Base-by-base conservation (phyloP, 495 filamentous ascomycete genomes). In the Cercophora newfieldiana region DNA sequence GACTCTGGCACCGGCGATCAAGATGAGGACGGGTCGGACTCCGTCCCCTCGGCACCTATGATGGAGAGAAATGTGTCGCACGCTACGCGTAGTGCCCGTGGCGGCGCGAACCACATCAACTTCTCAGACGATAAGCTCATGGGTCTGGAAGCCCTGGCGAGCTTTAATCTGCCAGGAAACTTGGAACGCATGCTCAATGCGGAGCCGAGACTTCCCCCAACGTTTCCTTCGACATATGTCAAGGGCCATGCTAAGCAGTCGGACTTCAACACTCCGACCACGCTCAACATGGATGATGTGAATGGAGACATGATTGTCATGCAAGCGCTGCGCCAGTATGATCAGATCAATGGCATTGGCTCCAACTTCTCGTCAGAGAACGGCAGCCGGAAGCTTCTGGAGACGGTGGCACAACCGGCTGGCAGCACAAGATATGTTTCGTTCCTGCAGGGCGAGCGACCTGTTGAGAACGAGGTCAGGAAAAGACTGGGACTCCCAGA, bases 31-130 rank as follows among this genome's bases (percentile, higher is more conserved):
- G 80, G 80, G 25, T 67, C 73, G 21, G 81, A 83, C n/a, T 79
- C 79, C 10, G 79, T 79, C 19, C 76, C 85, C 0, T 81, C 83
- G 8, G 89, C 88, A 0, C 81, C 84, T 1, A 82, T 82, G 66
- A 92, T 92, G 90, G 89, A 90, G 58, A 83, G 90, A 4, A 88
- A 89, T 19, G 85, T 85, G 29, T 91, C 89, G 47, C 90, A 93
- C 68, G 86, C 87, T 18, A 93, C 90, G 12, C 87, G 90, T 14
- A 91, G 89, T 57, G 91, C 87, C 3, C 84, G 88, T 31, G 83
- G 81, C 14, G 87, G 81, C 47, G 83, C 83, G 61, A 82, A 80
- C 50, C 76, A 78, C 57, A 77, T 78, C n/a, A 86, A 85, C 55
- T 81, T 89, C 49, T 79, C 81, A 48, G 81, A 83, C 62, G 80